A percentile compares a stretch with the other conserved stretches of the same genome.
These are phyloP conservation scores for Tephrocybe rancida DNA, from an alignment of 768 basidiomycete genomes.

Conservation along the genomic window DNA sequence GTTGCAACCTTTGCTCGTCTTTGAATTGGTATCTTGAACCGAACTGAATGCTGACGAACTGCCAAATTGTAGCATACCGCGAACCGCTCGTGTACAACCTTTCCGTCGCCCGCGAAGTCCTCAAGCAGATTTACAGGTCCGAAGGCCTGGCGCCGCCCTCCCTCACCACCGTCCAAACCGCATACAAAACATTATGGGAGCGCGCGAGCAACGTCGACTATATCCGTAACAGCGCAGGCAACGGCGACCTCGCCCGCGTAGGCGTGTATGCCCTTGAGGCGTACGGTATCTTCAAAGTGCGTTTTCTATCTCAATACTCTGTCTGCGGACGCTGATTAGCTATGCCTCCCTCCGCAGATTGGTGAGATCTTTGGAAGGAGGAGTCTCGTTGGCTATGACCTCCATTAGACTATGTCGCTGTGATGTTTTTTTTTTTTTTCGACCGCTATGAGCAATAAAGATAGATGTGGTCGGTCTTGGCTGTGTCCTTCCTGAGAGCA, in stretches of 20 bases:
- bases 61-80: conserved; percentile 59
- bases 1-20: neutral
- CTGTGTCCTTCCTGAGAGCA: neutral
- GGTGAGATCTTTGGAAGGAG: conserved; percentile 88
- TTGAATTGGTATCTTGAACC: neutral
- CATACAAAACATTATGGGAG: conserved; percentile 67
- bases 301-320: neutral
- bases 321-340: neutral
- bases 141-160: conserved; percentile 77
- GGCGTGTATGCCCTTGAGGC: conserved; percentile 83
- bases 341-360: conserved; percentile 49
- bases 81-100: conserved; percentile 81
- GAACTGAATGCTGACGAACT: neutral
- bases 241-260: conserved; percentile 68
- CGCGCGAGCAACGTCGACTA: conserved; percentile 60
- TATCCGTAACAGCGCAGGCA: conserved; percentile 60
- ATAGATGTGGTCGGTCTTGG: conserved; percentile 10
- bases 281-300: conserved; percentile 86
- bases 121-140: conserved; percentile 72
- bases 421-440: neutral
- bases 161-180: conserved; percentile 50
- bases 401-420: conserved; percentile 41
- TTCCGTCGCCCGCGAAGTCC: conserved; percentile 71
- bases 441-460: conserved; percentile 9
- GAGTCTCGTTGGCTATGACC: conserved; percentile 77